phyloP scores from a whole-genome alignment of 2,329 filamentous ascomycete genomes.

The Botrytis pseudocinerea region DNA sequence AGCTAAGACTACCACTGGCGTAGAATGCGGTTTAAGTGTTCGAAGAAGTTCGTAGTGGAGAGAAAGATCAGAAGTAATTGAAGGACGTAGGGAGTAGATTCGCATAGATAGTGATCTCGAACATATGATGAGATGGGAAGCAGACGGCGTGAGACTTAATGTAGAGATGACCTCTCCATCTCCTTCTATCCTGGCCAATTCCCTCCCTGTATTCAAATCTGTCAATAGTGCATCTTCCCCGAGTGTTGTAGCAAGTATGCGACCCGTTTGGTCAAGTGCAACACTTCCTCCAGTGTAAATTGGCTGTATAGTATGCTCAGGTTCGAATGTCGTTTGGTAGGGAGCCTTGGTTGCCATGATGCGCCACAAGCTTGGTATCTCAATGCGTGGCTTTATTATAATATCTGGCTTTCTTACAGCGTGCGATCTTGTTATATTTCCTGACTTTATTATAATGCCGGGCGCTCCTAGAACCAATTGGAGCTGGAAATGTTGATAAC shows the following conservation, averaged over 20 bases:
- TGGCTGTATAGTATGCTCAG: constrained; percentile 78
- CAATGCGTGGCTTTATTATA: background rate
- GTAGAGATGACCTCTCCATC: constrained; percentile 81
- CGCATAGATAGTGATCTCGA: constrained; percentile 96
- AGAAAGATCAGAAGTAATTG: constrained; percentile 53
- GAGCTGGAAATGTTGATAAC: constrained; percentile 2
- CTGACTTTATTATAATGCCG: background rate
- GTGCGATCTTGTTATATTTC: background rate
- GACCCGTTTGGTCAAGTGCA: constrained; percentile 76
- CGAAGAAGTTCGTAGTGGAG: constrained; percentile 70
- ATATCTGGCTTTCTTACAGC: background rate
- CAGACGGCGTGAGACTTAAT: constrained; percentile 77
- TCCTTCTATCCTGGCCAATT: constrained; percentile 84
- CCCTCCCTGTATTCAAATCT: constrained; percentile 77
- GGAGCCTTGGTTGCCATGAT: constrained; percentile 62
- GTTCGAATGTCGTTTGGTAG: constrained; percentile 86
- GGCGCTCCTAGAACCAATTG: background rate
- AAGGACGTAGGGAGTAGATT: constrained; percentile 72
- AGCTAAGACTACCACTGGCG: constrained; percentile 83
- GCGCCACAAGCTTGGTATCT: background rate
- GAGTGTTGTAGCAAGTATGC: constrained; percentile 83
- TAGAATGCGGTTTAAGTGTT: constrained; percentile 84
- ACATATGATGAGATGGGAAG: constrained; percentile 84
- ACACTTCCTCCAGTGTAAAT: constrained; percentile 92
- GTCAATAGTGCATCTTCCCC: constrained; percentile 90